Conservation (phyloP, 192 early-diverging fungal species). For the Pilaira anomala region DNA sequence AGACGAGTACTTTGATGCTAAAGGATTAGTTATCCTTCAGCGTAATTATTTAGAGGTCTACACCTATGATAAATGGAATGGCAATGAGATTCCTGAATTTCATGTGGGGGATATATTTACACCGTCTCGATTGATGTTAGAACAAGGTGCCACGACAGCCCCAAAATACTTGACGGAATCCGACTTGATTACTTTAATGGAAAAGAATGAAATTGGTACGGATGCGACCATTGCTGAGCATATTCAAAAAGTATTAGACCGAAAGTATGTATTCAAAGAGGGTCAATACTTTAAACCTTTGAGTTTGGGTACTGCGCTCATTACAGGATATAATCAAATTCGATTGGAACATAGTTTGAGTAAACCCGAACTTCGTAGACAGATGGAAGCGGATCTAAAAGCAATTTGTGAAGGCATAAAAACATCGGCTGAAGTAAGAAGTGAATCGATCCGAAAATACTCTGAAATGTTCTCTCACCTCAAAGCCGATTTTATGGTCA, state of each 20-base stretch:
- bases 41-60: conserved; percentile 94
- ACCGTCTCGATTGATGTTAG: conserved; percentile 68
- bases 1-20: conserved; percentile 72
- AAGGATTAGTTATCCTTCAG: conserved; percentile 74
- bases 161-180: conserved; percentile 80
- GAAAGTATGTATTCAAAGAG: conserved; percentile 80
- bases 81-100: conserved; percentile 70
- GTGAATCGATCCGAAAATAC: conserved; percentile 68
- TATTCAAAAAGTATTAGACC: conserved; percentile 87
- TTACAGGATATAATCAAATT: conserved; percentile 85
- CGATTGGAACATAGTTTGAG: conserved; percentile 81
- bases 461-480: conserved; percentile 62
- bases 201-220: conserved; percentile 92
- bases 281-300: conserved; percentile 65
- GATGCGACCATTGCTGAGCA: conserved; percentile 97
- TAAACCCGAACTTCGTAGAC: conserved; percentile 81
- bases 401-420: conserved; percentile 67
- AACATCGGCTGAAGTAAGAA: conserved; percentile 65
- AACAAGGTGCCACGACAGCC: conserved; percentile 57
- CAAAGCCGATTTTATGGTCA: conserved; percentile 40
- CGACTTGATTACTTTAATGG: conserved; percentile 89
- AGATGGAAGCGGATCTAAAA: conserved; percentile 80
- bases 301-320: conserved; percentile 81
- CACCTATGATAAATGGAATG: conserved; percentile 86
- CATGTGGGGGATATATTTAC: conserved; percentile 60